These are phyloP conservation scores for Rehmannia glutinosa DNA, from an alignment of 257 asterid species.

Conservation along the genomic window DNA sequence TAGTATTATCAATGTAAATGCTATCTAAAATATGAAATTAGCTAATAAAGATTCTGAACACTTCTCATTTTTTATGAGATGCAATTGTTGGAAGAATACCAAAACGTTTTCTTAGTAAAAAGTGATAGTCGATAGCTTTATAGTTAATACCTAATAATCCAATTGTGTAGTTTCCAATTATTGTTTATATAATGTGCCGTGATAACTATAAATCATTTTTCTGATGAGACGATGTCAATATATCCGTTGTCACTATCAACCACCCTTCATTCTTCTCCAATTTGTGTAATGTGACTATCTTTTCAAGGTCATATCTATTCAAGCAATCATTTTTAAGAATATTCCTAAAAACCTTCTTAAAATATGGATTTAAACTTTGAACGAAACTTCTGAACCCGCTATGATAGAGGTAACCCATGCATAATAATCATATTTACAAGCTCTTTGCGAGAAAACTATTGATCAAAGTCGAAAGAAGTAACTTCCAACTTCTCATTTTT, in stretches of 20 bases:
- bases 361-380: neutral
- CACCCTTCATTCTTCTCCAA: neutral
- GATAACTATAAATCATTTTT: neutral
- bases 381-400: too few species aligned
- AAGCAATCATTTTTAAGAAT: too few species aligned
- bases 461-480: neutral
- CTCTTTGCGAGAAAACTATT: neutral
- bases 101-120: too few species aligned
- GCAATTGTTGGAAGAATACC: too few species aligned
- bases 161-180: neutral
- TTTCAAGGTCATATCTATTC: neutral
- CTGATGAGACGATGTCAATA: neutral
- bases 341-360: neutral
- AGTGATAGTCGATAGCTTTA: too few species aligned
- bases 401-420: neutral
- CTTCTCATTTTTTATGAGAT: too few species aligned
- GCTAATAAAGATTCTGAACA: neutral
- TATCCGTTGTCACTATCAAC: neutral
- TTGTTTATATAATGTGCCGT: neutral
- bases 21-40: neutral
- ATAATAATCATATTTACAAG: neutral
- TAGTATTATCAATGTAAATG: too few species aligned
- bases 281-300: neutral
- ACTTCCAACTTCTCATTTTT: neutral
- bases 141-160: neutral